Evolutionary conservation across 2,329 filamentous ascomycete genomes (phyloP), one percentile per base, ranked within the genome.

Genomic region (Paramyrothecium sp.): DNA sequence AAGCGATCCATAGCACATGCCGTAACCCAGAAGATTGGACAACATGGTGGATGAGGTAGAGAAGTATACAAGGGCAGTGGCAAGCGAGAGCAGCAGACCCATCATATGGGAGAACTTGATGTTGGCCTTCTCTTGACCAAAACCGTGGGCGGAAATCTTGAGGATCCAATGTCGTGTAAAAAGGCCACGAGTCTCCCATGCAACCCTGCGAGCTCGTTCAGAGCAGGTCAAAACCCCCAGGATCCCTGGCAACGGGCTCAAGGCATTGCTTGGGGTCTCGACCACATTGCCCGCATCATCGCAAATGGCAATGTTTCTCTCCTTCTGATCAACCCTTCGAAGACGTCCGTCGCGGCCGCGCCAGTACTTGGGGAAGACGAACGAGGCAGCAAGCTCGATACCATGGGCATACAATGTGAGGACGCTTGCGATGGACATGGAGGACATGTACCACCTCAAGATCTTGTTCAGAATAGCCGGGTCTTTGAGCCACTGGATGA

Each of bases 401-500:
- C 75, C 72, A 67, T 97, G 92, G n/a, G 87, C 88, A 51, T 92
- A 75, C 22, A 97, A 81, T 48, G 86, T 87, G 10, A 87, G 81
- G 17, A 95, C 81, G 59, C 91, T 91, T 60, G 90, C 88, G n/a
- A 96, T 74, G 0, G 91, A 91, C 69, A 94, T 86, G 57, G 85
- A 73, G 3, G 90, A 90, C 74, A 97, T 93, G 77, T 98, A 97
- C 67, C 83, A 86, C 44, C 90, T 88, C 21, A 98, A 77, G 44
- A 96, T 83, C 73, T 89, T 90, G 77, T 94, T 97, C 66, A 98
- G 75, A 21, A 96, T 78, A 12, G 87, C 81, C 1, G 92, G 88
- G 67, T 97, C 91, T 62, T 94, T 81, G 56, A 97, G 84, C 83
- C 89, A 95, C 71, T 96, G 92, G 69, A 98, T 92, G 58, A 97